Percentiles rank a stretch among this genome's conserved stretches.
These are phyloP conservation scores for Przewalskia tangutica DNA, from an alignment of 257 asterid genomes.

Conservation along the genomic window DNA sequence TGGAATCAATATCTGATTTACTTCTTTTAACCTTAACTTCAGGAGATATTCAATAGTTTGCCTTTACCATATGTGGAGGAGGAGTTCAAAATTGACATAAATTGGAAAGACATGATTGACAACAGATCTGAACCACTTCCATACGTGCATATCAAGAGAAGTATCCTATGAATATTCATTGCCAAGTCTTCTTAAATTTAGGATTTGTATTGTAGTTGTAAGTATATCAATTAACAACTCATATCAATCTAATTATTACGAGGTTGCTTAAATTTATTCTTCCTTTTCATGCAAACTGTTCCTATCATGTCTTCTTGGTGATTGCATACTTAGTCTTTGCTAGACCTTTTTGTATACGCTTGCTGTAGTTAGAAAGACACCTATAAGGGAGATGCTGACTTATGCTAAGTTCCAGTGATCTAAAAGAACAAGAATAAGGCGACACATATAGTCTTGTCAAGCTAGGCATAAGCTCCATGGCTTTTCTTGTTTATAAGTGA, in stretches of 20 bases:
- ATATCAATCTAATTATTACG: neutral
- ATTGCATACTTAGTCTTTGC: neutral
- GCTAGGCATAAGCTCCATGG: neutral
- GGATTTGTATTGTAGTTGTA: neutral
- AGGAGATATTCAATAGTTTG: conserved; percentile 59
- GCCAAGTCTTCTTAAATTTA: conserved; percentile 1
- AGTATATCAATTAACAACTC: neutral
- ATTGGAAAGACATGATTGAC: conserved; percentile 51
- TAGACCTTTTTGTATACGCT: neutral
- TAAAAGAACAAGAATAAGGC: neutral
- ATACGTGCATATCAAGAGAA: conserved; percentile 65
- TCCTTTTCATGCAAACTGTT: neutral
- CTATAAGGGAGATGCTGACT: neutral
- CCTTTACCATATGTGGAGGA: conserved; percentile 62
- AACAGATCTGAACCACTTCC: conserved; percentile 50
- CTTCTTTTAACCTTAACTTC: conserved; percentile 9
- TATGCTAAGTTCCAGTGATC: neutral
- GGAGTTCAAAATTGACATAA: conserved; percentile 71
- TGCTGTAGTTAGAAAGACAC: neutral
- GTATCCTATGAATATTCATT: conserved; percentile 54
- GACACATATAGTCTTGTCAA: neutral
- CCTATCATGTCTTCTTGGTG: neutral
- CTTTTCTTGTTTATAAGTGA: neutral
- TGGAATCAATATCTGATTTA: neutral
- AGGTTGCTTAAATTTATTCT: neutral